Conservation (phyloP, 2,329 filamentous ascomycete genomes). For the Botryosphaeria agaves region DNA sequence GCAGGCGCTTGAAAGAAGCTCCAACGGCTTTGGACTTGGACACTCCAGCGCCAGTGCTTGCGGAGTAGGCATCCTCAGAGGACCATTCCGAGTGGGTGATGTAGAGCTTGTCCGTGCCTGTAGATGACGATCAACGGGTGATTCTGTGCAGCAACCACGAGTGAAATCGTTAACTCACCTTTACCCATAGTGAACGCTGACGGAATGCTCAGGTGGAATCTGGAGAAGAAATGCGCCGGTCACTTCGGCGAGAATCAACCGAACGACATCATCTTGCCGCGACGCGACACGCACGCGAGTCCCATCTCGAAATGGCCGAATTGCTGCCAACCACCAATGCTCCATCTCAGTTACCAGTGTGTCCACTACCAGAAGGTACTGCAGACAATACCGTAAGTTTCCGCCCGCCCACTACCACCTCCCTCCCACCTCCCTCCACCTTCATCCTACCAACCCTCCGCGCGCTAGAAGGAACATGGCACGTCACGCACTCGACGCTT, state of each 20-base stretch:
- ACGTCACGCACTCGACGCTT: conserved; percentile 59
- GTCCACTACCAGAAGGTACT: too few relatives aligned
- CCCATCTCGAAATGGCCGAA: too few relatives aligned
- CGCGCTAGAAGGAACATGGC: conserved; percentile 52
- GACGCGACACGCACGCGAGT: too few relatives aligned
- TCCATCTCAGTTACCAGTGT: too few relatives aligned
- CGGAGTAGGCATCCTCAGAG: conserved; percentile 73
- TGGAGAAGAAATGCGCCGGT: not conserved
- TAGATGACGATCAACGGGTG: not conserved
- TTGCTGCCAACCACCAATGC: too few relatives aligned
- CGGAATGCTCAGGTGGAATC: not conserved
- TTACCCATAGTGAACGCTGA: not conserved
- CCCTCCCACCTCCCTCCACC: too few relatives aligned
- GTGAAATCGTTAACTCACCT: not conserved
- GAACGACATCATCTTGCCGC: too few relatives aligned
- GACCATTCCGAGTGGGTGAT: conserved; percentile 99
- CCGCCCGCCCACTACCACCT: too few relatives aligned
- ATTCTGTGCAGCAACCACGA: not conserved
- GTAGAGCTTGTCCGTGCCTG: conserved; percentile 24
- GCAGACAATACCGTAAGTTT: too few relatives aligned
- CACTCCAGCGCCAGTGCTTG: conserved; percentile 53
- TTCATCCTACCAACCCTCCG: too few relatives aligned
- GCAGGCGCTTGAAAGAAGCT: conserved; percentile 67
- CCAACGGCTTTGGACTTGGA: conserved; percentile 36
- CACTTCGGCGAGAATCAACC: too few relatives aligned